Percentiles rank a stretch among this genome's conserved stretches.
These are phyloP conservation scores for Mycena rebaudengoi DNA, from an alignment of 768 basidiomycete species.

Conservation along the genomic window DNA sequence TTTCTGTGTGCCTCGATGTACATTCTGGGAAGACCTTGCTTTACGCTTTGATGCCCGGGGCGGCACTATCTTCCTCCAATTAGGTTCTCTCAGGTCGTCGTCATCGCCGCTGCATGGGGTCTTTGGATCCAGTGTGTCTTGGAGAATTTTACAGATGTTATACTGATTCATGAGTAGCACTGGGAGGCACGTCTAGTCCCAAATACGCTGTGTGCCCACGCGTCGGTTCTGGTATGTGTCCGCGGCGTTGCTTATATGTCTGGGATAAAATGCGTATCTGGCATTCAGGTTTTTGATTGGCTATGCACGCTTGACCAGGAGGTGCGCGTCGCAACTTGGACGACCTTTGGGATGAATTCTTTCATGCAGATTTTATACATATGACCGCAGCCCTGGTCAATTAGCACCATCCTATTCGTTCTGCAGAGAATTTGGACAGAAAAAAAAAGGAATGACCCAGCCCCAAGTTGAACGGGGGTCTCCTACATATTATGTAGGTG, in stretches of 20 bases:
- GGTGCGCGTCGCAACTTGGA: conserved; percentile 15
- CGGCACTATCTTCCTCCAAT: neutral
- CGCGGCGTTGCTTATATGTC: neutral
- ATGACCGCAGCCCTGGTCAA: conserved; percentile 32
- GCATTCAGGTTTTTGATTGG: conserved; percentile 35
- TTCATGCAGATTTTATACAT: conserved; percentile 31
- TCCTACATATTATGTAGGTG: too few relatives aligned
- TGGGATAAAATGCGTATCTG: neutral
- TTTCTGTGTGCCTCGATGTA: too few relatives aligned
- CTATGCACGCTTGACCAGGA: conserved; percentile 38
- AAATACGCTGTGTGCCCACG: conserved; percentile 22
- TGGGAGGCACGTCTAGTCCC: conserved; percentile 23
- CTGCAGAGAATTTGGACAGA: too few relatives aligned
- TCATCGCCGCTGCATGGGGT: conserved; percentile 3
- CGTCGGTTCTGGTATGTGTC: conserved; percentile 18
- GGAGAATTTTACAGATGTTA: neutral
- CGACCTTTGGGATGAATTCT: neutral
- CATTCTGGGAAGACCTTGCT: too few relatives aligned
- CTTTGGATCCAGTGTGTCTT: conserved; percentile 13
- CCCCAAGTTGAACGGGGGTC: too few relatives aligned
- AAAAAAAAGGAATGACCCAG: too few relatives aligned
- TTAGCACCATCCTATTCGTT: conserved; percentile 35
- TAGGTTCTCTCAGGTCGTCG: neutral
- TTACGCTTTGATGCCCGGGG: conserved; percentile 14
- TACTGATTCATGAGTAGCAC: neutral